Percentiles rank a stretch among this genome's conserved stretches.
phyloP scores from a whole-genome alignment of 371 early-diverging fungal genomes.

The Apophysomyces sp. region DNA sequence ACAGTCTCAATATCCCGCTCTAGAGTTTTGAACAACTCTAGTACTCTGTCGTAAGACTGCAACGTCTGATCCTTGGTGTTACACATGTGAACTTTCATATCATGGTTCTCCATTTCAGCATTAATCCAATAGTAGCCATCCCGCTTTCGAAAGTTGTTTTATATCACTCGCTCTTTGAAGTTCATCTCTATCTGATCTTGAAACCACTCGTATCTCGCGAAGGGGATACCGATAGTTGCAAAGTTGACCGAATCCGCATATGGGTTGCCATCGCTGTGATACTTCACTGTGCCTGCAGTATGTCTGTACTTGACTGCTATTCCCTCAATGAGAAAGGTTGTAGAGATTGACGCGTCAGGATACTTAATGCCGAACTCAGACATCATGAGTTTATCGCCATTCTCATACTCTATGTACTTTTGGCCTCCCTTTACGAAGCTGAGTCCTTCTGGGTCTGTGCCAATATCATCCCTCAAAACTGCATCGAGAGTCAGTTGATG shows the following conservation, averaged over 20 bases:
- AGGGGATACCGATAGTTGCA: neutral
- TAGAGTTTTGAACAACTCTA: neutral
- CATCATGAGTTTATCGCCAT: neutral
- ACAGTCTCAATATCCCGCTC: neutral
- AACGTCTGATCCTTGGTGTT: neutral
- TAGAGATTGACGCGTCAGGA: neutral
- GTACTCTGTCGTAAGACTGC: neutral
- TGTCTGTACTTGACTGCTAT: neutral
- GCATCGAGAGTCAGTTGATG: too few species aligned
- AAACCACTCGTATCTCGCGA: neutral
- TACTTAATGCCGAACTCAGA: neutral
- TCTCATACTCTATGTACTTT: neutral
- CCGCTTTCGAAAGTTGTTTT: neutral
- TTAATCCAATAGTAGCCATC: neutral
- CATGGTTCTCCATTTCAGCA: neutral
- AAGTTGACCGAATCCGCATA: neutral
- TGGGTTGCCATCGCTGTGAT: slow-evolving; percentile 11
- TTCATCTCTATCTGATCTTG: neutral
- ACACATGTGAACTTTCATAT: neutral
- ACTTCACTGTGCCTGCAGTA: slow-evolving; percentile 59
- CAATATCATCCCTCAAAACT: too few species aligned
- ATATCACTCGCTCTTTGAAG: neutral
- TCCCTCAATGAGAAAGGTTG: neutral
- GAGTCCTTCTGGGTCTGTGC: too few species aligned
- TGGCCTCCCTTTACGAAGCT: neutral